Base-by-base conservation (phyloP, 768 basidiomycete species). In the Xanthoconium stramineum region DNA sequence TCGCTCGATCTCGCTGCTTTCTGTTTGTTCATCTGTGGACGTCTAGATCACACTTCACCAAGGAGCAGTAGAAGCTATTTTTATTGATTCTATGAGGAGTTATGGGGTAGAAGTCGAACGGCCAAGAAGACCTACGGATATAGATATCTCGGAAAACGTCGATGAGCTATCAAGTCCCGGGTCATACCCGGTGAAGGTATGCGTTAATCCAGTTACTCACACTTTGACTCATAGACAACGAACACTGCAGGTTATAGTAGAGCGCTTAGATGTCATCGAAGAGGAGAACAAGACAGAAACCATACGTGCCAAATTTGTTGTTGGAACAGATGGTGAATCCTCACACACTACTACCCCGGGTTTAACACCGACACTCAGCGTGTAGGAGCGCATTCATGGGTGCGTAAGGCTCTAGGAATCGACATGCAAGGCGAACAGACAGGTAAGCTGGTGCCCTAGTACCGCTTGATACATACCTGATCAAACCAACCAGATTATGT, bases 381-480 rank as follows among this genome's bases (percentile, higher is more conserved):
- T 35, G 50, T 2, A 73, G 76, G 76, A 4, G 78, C 78, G 1
- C 78, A 79, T 45, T 78, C 77, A 6, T 79, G 76, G 77, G 78
- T 80, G 4, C 70, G 80, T 8, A 77, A 77, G 44, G 56, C 69
- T 11, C 64, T 81, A 12, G 77, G 74, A 3, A 72, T 79, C n/a
- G 56, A 70, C 13, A 78, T 81, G 72, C 68, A 76, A 30, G 80
- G 80, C 15, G 77, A 79, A 61, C 74, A 73, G 60, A 79, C 74
- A 19, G 52, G 52, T 47, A 33, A 36, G 13, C 15, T 20, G 19
- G n/a, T 11, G n/a, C 24, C 17, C 1, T 20, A 1, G 1, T 28
- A 19, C 19, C 15, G 15, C 17, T 39, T 12, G 12, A 17, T n/a
- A 15, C 6, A 1, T 37, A 37, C 44, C 24, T 38, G 11, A 37